These are phyloP conservation scores for Metarhizium brunneum DNA, from an alignment of 2,329 filamentous ascomycete species.

Conservation along the genomic window DNA sequence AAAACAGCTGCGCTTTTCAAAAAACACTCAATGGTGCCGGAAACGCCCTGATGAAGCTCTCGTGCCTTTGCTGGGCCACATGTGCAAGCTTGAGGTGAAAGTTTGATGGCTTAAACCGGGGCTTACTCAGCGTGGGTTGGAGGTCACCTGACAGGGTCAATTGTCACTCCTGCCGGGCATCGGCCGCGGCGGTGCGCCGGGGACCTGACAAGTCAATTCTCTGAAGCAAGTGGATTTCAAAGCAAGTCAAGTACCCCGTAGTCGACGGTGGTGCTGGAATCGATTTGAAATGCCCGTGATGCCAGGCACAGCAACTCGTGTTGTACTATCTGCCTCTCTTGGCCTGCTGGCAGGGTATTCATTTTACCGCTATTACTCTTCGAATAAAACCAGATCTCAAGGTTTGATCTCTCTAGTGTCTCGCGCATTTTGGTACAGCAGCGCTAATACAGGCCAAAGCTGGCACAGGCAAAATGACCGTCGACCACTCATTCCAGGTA, in stretches of 20 bases:
- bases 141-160: constrained; percentile 2
- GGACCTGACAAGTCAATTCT: neutral
- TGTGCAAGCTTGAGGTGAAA: neutral
- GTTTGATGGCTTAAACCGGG: neutral
- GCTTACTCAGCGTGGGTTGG: constrained; percentile 3
- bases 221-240: constrained; percentile 20
- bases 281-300: constrained; percentile 15
- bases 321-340: constrained; percentile 18
- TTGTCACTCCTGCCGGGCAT: neutral
- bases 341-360: constrained; percentile 19
- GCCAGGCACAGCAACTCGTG: constrained; percentile 16
- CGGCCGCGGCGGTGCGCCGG: neutral
- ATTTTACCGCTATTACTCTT: constrained; percentile 16
- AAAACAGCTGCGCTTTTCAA: neutral
- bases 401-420: neutral
- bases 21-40: neutral
- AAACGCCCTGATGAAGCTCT: neutral
- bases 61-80: neutral
- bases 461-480: constrained; percentile 28
- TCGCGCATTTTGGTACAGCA: constrained; percentile 1
- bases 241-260: constrained; percentile 11
- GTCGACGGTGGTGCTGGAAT: neutral
- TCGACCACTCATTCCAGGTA: constrained; percentile 38
- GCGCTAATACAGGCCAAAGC: neutral
- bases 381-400: constrained; percentile 7